Evolutionary conservation across 2,329 filamentous ascomycete species (phyloP).

Genomic region (Monosporascus sp.): DNA sequence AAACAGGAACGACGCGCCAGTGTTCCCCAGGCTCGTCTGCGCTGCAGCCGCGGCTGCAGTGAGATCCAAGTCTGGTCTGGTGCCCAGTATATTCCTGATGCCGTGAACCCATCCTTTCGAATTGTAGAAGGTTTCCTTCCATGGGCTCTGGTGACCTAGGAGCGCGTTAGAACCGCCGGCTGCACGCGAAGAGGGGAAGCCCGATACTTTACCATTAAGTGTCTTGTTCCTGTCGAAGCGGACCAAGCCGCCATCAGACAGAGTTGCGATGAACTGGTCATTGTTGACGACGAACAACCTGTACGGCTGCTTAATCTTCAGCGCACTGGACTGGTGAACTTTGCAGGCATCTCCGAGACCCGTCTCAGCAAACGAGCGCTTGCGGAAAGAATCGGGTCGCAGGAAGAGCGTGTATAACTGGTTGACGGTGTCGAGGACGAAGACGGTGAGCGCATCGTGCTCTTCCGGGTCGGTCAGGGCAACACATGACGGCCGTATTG

Average conservation of each 20-base stretch:
- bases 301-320: conserved; percentile 74
- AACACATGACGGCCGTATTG: conserved; percentile 72
- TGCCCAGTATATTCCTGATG: conserved; percentile 59
- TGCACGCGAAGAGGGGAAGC: background rate
- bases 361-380: conserved; percentile 62
- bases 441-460: conserved; percentile 51
- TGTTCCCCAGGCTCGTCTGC: conserved; percentile 45
- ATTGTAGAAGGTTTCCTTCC: conserved; percentile 70
- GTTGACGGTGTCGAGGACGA: conserved; percentile 62
- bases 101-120: conserved; percentile 68
- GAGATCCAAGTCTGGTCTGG: conserved; percentile 59
- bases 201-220: conserved; percentile 38
- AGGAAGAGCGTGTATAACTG: conserved; percentile 84
- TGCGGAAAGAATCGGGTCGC: conserved; percentile 75
- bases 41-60: conserved; percentile 62
- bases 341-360: conserved; percentile 74
- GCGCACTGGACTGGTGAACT: conserved; percentile 64
- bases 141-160: conserved; percentile 34
- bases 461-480: conserved; percentile 75
- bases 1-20: conserved; percentile 54
- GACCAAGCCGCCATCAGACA: conserved; percentile 74
- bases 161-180: conserved; percentile 11
- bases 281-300: conserved; percentile 70
- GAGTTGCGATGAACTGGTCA: conserved; percentile 70
- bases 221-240: conserved; percentile 57